These are phyloP conservation scores for Fagus crenata DNA, from an alignment of 306 rosid genomes.

Conservation along the genomic window DNA sequence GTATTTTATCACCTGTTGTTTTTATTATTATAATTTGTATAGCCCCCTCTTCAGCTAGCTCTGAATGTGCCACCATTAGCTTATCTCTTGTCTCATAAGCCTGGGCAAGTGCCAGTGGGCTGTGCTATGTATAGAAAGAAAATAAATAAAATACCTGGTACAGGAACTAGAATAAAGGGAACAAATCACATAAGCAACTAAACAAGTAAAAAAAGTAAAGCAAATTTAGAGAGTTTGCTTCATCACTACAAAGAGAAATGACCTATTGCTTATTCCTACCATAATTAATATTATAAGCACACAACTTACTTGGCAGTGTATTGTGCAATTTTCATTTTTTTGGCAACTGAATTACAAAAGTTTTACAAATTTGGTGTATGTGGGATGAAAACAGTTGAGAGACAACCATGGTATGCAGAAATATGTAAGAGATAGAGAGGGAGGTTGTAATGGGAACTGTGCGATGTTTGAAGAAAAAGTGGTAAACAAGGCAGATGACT, in stretches of 20 bases:
- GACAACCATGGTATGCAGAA: no score
- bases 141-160: slow-evolving; percentile 26
- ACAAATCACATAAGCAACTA: slow-evolving; percentile 15
- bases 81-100: slow-evolving; percentile 86
- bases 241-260: neutral
- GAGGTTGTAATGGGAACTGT: no score
- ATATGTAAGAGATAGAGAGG: no score
- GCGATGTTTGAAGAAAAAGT: no score
- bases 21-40: slow-evolving; percentile 76
- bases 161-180: neutral
- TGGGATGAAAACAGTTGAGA: no score
- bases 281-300: no score
- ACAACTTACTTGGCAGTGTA: no score
- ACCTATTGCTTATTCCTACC: neutral
- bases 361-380: no score
- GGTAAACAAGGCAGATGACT: no score
- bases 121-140: slow-evolving; percentile 55
- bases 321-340: no score
- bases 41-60: slow-evolving; percentile 87
- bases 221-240: neutral
- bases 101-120: slow-evolving; percentile 92
- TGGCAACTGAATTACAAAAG: no score
- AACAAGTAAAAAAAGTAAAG: neutral
- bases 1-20: slow-evolving; percentile 88
- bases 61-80: slow-evolving; percentile 69